phyloP scores from a whole-genome alignment of 768 basidiomycete species.

The Kwoniella botswanensis region DNA sequence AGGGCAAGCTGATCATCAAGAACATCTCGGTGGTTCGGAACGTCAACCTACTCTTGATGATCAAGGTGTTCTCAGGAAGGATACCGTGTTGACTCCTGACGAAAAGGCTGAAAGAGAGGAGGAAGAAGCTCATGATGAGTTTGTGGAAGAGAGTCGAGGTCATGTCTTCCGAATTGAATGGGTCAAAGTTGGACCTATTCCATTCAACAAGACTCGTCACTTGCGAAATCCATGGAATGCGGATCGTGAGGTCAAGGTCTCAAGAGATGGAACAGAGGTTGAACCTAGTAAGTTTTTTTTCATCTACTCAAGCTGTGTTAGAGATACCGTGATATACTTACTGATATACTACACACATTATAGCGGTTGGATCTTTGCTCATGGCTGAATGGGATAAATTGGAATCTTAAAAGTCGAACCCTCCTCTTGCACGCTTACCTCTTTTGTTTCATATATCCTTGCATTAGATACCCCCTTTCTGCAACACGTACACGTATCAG shows the following conservation, averaged over 20 bases:
- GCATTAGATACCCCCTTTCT: conserved; percentile 11
- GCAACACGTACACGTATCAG: conserved; percentile 27
- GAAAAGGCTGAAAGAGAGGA: conserved; percentile 34
- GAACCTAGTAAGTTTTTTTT: conserved; percentile 65
- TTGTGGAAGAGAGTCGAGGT: conserved; percentile 66
- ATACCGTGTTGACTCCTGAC: conserved; percentile 43
- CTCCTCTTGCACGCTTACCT: not conserved
- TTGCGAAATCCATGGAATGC: conserved; percentile 93
- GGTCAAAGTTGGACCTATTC: conserved; percentile 72
- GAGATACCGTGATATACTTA: not conserved
- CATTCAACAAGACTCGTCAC: conserved; percentile 77
- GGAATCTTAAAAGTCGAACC: not conserved
- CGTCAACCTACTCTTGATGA: conserved; percentile 30
- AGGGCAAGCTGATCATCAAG: conserved; percentile 25
- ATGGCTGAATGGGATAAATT: conserved; percentile 52
- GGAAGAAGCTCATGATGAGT: conserved; percentile 46
- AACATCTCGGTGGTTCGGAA: conserved; percentile 30
- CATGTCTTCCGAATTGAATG: conserved; percentile 82
- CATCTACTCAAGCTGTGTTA: not conserved
- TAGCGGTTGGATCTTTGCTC: conserved; percentile 42
- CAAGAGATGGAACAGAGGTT: conserved; percentile 88
- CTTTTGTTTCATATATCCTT: conserved; percentile 13
- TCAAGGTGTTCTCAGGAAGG: conserved; percentile 54
- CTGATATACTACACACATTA: not conserved
- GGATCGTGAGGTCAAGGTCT: conserved; percentile 65